A percentile compares a stretch with the other conserved stretches of the same genome.
phyloP scores from a whole-genome alignment of 306 rosid genomes.

The Betula pendula region DNA sequence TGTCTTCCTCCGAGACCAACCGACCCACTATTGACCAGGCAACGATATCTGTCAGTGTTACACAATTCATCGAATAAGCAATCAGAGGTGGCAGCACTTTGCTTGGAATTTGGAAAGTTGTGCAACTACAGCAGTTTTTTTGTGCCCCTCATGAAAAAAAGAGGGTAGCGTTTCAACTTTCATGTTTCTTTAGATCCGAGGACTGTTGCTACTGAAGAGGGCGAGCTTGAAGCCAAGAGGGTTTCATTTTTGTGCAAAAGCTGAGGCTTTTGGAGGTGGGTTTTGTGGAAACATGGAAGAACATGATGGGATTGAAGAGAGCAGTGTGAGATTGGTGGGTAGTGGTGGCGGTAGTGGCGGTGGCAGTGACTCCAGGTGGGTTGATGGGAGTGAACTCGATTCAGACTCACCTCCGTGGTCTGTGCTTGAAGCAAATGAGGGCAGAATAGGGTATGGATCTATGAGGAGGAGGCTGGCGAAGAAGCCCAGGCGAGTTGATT shows the following conservation, averaged over 20 bases:
- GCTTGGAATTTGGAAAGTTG: neutral
- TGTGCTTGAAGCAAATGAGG: constrained; percentile 33
- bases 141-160: neutral
- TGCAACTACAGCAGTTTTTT: neutral
- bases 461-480: constrained; percentile 75
- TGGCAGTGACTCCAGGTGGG: constrained; percentile 75
- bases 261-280: constrained; percentile 26
- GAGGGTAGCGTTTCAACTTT: neutral
- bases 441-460: constrained; percentile 59
- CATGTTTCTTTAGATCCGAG: constrained; percentile 27
- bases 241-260: neutral
- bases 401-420: constrained; percentile 58
- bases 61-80: neutral
- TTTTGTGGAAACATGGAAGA: constrained; percentile 46
- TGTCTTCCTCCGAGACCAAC: neutral
- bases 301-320: constrained; percentile 69
- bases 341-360: constrained; percentile 40
- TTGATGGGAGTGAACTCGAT: constrained; percentile 83
- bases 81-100: neutral
- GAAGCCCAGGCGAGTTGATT: constrained; percentile 82
- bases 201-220: constrained; percentile 7
- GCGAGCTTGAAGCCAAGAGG: neutral
- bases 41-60: neutral
- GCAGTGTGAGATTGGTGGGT: constrained; percentile 50
- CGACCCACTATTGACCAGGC: neutral